phyloP scores from a whole-genome alignment of 2,329 filamentous ascomycete species.

The Verticillium nubilum region DNA sequence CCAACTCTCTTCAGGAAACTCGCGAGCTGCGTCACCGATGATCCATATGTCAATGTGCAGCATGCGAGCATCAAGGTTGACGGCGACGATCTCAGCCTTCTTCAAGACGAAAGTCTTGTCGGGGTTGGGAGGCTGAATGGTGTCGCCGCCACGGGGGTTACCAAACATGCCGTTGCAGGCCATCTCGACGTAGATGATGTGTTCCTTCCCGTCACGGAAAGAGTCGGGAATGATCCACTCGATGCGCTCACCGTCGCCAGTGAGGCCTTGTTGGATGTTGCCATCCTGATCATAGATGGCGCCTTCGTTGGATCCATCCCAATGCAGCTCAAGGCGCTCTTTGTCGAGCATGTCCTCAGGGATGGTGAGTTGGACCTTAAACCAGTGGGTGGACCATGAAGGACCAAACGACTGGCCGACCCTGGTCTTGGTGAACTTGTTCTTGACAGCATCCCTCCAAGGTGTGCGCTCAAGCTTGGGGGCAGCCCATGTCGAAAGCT shows the following conservation, averaged over 20 bases:
- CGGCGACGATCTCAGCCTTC: slow-evolving; percentile 79
- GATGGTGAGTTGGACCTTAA: slow-evolving; percentile 75
- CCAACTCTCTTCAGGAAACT: slow-evolving; percentile 84
- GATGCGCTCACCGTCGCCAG: slow-evolving; percentile 78
- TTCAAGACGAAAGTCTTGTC: slow-evolving; percentile 73
- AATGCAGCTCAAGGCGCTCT: slow-evolving; percentile 87
- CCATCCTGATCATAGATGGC: slow-evolving; percentile 88
- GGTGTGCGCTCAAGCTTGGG: slow-evolving; percentile 73
- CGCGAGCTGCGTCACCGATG: slow-evolving; percentile 83
- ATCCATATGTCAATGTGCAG: slow-evolving; percentile 95
- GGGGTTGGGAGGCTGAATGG: slow-evolving; percentile 83
- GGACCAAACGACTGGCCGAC: slow-evolving; percentile 82
- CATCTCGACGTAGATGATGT: slow-evolving; percentile 95
- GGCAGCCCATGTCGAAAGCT: slow-evolving; percentile 81
- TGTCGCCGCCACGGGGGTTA: slow-evolving; percentile 77
- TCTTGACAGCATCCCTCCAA: slow-evolving; percentile 75
- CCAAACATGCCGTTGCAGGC: slow-evolving; percentile 99
- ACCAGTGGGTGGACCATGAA: slow-evolving; percentile 98
- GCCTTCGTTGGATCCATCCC: slow-evolving; percentile 94
- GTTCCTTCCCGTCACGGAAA: slow-evolving; percentile 80
- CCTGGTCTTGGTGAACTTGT: slow-evolving; percentile 68
- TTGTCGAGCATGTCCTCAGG: slow-evolving; percentile 68
- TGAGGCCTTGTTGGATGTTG: slow-evolving; percentile 85
- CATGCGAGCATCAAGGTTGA: slow-evolving; percentile 78
- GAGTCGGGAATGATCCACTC: slow-evolving; percentile 85